Evolutionary conservation across 1,284 basidiomycete genomes (phyloP), one percentile per base, ranked within the genome.

Genomic region (Ustilago shanxiensis): DNA sequence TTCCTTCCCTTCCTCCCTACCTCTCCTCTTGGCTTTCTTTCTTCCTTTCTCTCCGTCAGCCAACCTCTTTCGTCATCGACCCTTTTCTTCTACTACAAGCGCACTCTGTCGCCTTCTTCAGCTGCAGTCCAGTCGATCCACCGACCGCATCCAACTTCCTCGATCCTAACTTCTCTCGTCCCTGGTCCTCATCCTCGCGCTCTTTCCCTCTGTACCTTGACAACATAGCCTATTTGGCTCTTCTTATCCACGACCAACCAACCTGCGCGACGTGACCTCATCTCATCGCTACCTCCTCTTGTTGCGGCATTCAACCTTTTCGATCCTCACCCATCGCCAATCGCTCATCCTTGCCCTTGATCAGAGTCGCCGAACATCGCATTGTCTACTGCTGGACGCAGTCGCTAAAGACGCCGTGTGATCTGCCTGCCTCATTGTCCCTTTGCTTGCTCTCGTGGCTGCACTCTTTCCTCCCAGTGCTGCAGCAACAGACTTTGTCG

Each of bases 1-100:
- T 33, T 6, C 31, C 11, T 33, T 11, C 31, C 11, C 13, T 58
- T 33, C 22, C 41, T n/a, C n/a, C n/a, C n/a, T n/a, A n/a, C n/a
- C n/a, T n/a, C n/a, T n/a, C n/a, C n/a, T n/a, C n/a, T n/a, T n/a
- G n/a, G n/a, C n/a, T 24, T 51, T 28, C 45, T 35, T 39, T 13
- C 41, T 54, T 20, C 26, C 59, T 51, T 29, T 35, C 51, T 35
- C 45, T 29, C 56, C 31, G 52, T 49, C 49, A n/a, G 16, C 14
- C 47, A 35, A 29, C 57, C 55, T 60, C 60, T 67, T 66, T 72
- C 69, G 69, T 72, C 71, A 65, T 73, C 61, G 60, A 52, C 50
- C 51, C 53, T 37, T 44, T 20, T 37, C 20, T 45, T n/a, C 39
- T 55, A 44, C 2, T 45, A 18, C 8, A 54, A 37, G 1, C 3